Conservation (phyloP, 2,329 filamentous ascomycete genomes). For the Hypoxylon sp. region DNA sequence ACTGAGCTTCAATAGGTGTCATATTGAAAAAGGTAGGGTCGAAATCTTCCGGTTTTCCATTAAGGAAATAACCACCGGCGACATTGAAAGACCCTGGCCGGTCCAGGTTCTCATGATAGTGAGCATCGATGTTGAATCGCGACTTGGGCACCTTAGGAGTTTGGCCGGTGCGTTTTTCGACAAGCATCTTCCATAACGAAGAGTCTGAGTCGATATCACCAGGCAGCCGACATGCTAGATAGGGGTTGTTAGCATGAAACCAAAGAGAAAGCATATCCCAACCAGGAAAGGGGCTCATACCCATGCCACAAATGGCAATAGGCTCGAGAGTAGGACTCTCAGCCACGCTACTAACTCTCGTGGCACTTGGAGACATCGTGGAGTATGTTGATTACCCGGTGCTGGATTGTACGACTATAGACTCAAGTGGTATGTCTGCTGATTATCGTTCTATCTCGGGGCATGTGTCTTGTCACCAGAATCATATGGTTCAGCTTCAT, state of each 20-base stretch:
- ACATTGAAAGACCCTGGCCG: slow-evolving; percentile 47
- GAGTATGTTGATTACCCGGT: slow-evolving; percentile 1
- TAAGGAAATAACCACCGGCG: slow-evolving; percentile 49
- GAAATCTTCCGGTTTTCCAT: slow-evolving; percentile 45
- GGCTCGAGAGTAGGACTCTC: slow-evolving; percentile 43
- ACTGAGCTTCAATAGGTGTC: slow-evolving; percentile 56
- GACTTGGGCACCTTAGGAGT: slow-evolving; percentile 45
- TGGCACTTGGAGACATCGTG: slow-evolving; percentile 32
- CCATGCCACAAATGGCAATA: slow-evolving; percentile 50
- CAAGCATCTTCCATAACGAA: slow-evolving; percentile 45
- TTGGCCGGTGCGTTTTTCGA: slow-evolving; percentile 44
- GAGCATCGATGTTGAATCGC: slow-evolving; percentile 49
- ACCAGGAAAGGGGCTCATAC: slow-evolving; percentile 26
- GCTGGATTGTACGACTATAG: background rate
- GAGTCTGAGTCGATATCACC: slow-evolving; percentile 44
- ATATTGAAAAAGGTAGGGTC: slow-evolving; percentile 59
- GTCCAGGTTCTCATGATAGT: slow-evolving; percentile 46
- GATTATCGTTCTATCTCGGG: slow-evolving; percentile 5
- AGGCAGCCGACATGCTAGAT: slow-evolving; percentile 42
- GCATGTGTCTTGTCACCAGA: slow-evolving; percentile 1
- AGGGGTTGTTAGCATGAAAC: slow-evolving; percentile 1
- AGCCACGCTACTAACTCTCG: slow-evolving; percentile 4
- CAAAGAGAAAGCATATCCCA: background rate
- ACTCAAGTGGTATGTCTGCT: slow-evolving; percentile 5
- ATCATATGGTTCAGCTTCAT: slow-evolving; percentile 1